These are phyloP conservation scores for Aureobasidium sp. DNA, from an alignment of 2,329 filamentous ascomycete species.

Conservation along the genomic window DNA sequence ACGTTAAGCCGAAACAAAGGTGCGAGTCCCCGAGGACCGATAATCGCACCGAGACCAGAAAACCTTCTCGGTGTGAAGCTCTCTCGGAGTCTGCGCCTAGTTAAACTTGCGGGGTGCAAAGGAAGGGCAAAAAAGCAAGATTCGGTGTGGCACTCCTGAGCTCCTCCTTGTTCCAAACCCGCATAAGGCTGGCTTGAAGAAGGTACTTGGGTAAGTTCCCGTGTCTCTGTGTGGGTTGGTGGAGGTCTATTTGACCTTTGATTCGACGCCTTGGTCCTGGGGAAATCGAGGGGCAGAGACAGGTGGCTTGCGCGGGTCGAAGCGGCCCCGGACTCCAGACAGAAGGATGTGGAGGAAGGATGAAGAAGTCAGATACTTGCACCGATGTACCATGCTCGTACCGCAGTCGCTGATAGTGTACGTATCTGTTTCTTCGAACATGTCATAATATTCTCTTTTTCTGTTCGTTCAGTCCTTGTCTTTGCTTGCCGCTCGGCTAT, in stretches of 20 bases:
- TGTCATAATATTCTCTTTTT: background rate
- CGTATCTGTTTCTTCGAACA: background rate
- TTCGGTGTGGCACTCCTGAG: background rate
- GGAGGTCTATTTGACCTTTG: background rate
- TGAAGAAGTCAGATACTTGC: background rate
- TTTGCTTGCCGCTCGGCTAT: background rate
- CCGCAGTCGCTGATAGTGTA: background rate
- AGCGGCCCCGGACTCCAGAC: constrained; percentile 1
- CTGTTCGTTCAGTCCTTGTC: background rate
- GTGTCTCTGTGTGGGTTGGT: background rate
- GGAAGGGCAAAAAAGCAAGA: background rate
- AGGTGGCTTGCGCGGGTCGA: background rate
- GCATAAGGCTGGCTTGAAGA: background rate
- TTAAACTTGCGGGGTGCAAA: background rate
- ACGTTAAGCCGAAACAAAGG: background rate
- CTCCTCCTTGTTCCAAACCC: background rate
- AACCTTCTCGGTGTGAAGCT: background rate
- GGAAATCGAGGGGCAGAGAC: constrained; percentile 2
- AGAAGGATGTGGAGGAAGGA: background rate
- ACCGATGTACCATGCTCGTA: background rate
- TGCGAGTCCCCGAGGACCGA: background rate
- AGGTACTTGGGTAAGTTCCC: background rate
- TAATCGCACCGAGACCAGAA: background rate
- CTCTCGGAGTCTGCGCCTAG: background rate
- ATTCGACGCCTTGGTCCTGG: constrained; percentile 2